phyloP scores from a whole-genome alignment of 2,329 filamentous ascomycete genomes.

The Neophaeococcomyces aloes region DNA sequence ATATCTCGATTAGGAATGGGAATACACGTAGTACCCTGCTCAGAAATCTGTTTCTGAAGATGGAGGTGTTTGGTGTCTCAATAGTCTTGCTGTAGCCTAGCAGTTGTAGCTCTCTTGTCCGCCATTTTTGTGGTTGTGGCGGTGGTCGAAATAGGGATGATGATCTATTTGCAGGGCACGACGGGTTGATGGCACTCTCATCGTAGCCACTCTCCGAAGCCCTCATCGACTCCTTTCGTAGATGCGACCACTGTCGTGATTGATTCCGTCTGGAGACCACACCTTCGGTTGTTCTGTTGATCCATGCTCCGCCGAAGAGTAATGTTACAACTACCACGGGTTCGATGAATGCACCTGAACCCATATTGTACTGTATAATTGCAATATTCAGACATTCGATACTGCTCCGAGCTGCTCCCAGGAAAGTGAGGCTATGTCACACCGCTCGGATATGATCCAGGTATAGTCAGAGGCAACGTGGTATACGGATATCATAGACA shows the following conservation, averaged over 20 bases:
- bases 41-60: conserved; percentile 50
- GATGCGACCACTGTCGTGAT: conserved; percentile 13
- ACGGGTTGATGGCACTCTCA: conserved; percentile 9
- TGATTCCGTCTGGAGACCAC: conserved; percentile 20
- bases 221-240: not conserved
- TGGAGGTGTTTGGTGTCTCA: conserved; percentile 50
- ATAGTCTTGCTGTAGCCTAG: conserved; percentile 40
- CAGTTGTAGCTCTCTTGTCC: conserved; percentile 39
- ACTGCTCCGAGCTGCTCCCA: too few relatives aligned
- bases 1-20: conserved; percentile 63
- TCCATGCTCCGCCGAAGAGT: conserved; percentile 51
- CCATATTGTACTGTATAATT: too few relatives aligned
- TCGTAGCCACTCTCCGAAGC: conserved; percentile 10
- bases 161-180: conserved; percentile 19
- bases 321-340: conserved; percentile 51
- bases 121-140: conserved; percentile 38
- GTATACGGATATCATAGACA: too few relatives aligned
- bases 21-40: conserved; percentile 56
- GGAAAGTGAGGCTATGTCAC: too few relatives aligned
- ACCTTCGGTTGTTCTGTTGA: conserved; percentile 43
- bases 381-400: too few relatives aligned
- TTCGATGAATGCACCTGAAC: conserved; percentile 48
- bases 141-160: conserved; percentile 34
- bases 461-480: too few relatives aligned
- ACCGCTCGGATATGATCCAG: too few relatives aligned